phyloP scores from a whole-genome alignment of 2,329 filamentous ascomycete genomes.

The Diaporthe citrichinensis region DNA sequence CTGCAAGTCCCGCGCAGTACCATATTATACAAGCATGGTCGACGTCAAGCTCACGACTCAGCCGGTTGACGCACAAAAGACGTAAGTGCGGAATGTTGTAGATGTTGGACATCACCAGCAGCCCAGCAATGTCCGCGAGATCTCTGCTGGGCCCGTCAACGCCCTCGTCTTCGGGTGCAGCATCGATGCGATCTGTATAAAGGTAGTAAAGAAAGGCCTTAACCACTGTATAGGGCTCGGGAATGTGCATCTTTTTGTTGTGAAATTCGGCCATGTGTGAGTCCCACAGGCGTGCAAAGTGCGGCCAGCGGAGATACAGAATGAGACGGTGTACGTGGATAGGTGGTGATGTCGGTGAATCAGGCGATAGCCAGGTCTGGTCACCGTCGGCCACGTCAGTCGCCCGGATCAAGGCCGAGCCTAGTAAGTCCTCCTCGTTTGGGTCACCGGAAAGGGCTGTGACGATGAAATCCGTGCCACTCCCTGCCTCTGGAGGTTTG shows the following conservation, averaged over 20 bases:
- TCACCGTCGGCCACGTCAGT: constrained; percentile 57
- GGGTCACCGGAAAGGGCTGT: constrained; percentile 88
- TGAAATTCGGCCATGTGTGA: constrained; percentile 98
- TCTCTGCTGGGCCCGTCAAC: constrained; percentile 78
- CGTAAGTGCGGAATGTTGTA: constrained; percentile 97
- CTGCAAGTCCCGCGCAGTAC: constrained; percentile 91
- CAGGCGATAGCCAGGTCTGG: constrained; percentile 71
- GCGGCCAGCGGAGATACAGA: constrained; percentile 94
- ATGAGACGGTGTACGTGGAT: constrained; percentile 98
- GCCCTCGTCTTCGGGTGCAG: constrained; percentile 61
- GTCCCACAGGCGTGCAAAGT: constrained; percentile 92
- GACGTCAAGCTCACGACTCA: constrained; percentile 92
- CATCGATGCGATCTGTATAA: constrained; percentile 92
- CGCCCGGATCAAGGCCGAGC: constrained; percentile 63
- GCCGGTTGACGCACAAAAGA: constrained; percentile 89
- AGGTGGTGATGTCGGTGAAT: constrained; percentile 79
- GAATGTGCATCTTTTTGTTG: constrained; percentile 97
- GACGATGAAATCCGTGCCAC: constrained; percentile 90
- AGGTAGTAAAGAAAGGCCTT: constrained; percentile 96
- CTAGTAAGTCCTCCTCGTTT: constrained; percentile 75
- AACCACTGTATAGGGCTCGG: constrained; percentile 94
- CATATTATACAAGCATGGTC: constrained; percentile 96
- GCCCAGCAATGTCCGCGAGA: constrained; percentile 89
- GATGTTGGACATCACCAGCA: constrained; percentile 97
- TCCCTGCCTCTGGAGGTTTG: constrained; percentile 84